Evolutionary conservation across 2,329 filamentous ascomycete genomes (phyloP), one percentile per base, ranked within the genome.

Genomic region (Escovopsis weberi): DNA sequence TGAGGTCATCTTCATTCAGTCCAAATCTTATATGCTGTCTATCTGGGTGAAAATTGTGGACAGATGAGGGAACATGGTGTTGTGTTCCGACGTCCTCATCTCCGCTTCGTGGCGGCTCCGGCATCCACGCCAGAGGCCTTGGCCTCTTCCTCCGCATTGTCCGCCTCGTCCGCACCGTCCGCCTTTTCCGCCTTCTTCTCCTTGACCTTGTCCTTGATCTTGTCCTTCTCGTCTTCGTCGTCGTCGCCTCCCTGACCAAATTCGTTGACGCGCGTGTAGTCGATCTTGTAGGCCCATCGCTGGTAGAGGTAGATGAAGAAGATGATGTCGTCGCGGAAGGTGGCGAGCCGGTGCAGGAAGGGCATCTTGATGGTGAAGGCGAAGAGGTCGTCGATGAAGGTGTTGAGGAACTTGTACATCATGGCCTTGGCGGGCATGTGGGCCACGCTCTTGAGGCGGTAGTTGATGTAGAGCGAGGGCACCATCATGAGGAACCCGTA

Each of bases 401-500:
- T 96, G 68, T 96, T 95, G 50, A 96, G 69, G 65, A 94, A 94
- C 67, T 96, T 95, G 75, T 95, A 95, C 61, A 81, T 89, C 86
- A 98, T 91, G 39, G 91, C 87, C 66, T 86, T 89, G 51, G 74
- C 85, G 1, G 91, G 88, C 89, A 98, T 94, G 65, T 98, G 91
- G 10, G 91, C 91, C 32, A 96, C 85, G 51, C 80, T 82, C 73
- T 89, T 94, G 52, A 98, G 77, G 11, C 89, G 81, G 70, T 98
- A 98, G 73, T 98, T 98, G 77, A 98, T 98, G 69, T 96, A 98
- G 32, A 98, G 71, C 46, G 80, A 83, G 12, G 91, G 91, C 8
- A 98, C 83, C 91, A 98, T 98, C 87, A 98, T 94, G 47, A 98
- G 68, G 72, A 98, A 98, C 4, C 91, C 91, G 59, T 98, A 98